A percentile compares a stretch with the other conserved stretches of the same genome.
Conservation (phyloP, 495 filamentous ascomycete species). For the Amorphotheca resinae region DNA sequence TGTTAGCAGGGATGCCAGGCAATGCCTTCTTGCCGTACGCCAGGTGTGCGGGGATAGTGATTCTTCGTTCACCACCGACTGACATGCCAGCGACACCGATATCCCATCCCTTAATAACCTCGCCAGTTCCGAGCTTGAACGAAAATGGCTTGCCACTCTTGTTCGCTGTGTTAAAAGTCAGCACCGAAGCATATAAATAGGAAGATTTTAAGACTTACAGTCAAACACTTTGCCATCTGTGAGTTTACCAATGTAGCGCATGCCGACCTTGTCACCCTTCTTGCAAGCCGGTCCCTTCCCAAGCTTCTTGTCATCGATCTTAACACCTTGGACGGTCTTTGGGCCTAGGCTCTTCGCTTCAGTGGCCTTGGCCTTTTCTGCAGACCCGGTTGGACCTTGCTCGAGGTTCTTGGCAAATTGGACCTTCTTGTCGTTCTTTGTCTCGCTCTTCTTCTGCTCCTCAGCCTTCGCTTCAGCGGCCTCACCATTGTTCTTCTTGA, state of each 20-base stretch:
- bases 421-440: conserved; percentile 81
- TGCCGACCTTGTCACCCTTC: conserved; percentile 71
- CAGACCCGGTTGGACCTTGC: conserved; percentile 74
- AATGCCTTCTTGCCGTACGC: conserved; percentile 75
- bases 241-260: conserved; percentile 97
- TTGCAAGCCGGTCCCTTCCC: conserved; percentile 73
- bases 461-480: conserved; percentile 48
- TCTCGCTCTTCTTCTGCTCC: conserved; percentile 36
- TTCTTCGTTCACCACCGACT: conserved; percentile 80
- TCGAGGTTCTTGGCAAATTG: conserved; percentile 98
- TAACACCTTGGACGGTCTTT: conserved; percentile 72
- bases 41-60: conserved; percentile 71
- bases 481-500: conserved; percentile 94
- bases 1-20: conserved; percentile 80
- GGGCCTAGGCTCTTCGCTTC: conserved; percentile 59
- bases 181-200: conserved; percentile 6
- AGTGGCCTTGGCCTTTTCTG: conserved; percentile 66
- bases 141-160: conserved; percentile 95
- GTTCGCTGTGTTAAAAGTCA: conserved; percentile 53
- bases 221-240: conserved; percentile 89
- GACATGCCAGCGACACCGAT: conserved; percentile 86
- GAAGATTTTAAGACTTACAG: conserved; percentile 37
- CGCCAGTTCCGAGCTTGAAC: conserved; percentile 85
- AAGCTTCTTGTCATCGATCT: conserved; percentile 86
- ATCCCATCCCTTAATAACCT: conserved; percentile 99